phyloP scores from a whole-genome alignment of 1,284 basidiomycete genomes.

The Gomphus bonarii region DNA sequence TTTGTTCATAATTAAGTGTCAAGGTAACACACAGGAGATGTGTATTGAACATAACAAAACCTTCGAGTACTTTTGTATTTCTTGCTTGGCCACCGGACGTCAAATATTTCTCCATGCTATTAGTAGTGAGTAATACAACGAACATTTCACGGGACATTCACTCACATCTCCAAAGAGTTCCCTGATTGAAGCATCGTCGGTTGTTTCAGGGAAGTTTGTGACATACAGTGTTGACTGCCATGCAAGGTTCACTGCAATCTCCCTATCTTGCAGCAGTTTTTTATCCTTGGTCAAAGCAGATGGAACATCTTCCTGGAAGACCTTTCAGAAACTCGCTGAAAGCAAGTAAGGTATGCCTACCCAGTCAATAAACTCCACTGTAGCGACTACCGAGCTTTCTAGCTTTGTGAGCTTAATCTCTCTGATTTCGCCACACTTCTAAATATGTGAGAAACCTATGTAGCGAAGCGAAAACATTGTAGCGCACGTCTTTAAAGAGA shows the following conservation, averaged over 20 bases:
- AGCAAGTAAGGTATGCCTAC: constrained; percentile 26
- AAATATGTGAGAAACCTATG: constrained; percentile 6
- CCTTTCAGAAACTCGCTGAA: not conserved
- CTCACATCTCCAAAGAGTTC: constrained; percentile 68
- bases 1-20: not conserved
- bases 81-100: constrained; percentile 96
- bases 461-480: not conserved
- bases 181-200: constrained; percentile 73
- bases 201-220: constrained; percentile 87
- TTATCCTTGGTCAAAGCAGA: constrained; percentile 89
- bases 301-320: constrained; percentile 61
- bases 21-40: constrained; percentile 54
- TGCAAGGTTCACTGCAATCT: constrained; percentile 78
- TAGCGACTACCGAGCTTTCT: constrained; percentile 49
- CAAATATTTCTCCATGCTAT: constrained; percentile 84
- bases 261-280: constrained; percentile 66
- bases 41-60: constrained; percentile 93
- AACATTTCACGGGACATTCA: constrained; percentile 4
- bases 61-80: constrained; percentile 85
- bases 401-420: constrained; percentile 60
- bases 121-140: constrained; percentile 9
- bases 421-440: constrained; percentile 73
- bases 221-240: constrained; percentile 95
- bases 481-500: constrained; percentile 79
- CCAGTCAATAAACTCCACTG: constrained; percentile 68